phyloP scores from a whole-genome alignment of 495 filamentous ascomycete genomes.

The Hyaloscypha bicolor region DNA sequence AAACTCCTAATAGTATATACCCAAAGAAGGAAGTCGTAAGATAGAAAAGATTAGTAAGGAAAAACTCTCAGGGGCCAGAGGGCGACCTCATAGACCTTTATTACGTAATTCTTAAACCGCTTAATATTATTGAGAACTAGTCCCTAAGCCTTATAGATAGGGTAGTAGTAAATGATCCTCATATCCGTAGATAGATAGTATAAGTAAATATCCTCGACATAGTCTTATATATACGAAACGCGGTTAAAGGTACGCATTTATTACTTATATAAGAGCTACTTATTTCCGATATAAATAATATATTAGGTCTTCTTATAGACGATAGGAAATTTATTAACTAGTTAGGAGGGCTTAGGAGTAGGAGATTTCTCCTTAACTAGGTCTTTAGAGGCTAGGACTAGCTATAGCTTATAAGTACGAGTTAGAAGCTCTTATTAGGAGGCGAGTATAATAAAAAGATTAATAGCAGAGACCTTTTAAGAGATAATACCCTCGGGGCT shows the following conservation, averaged over 20 bases:
- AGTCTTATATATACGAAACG: too few relatives aligned
- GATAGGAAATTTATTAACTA: constrained; percentile 11
- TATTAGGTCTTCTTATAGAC: constrained; percentile 17
- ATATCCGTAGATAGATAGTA: not conserved
- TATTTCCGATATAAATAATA: constrained; percentile 23
- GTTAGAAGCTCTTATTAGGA: too few relatives aligned
- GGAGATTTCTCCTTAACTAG: too few relatives aligned
- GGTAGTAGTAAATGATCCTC: constrained; percentile 23
- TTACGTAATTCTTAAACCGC: constrained; percentile 34
- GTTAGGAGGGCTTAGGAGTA: not conserved
- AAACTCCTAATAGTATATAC: too few relatives aligned
- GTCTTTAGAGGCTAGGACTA: too few relatives aligned
- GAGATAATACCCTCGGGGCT: too few relatives aligned
- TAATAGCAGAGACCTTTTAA: too few relatives aligned
- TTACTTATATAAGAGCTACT: constrained; percentile 4
- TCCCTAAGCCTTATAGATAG: constrained; percentile 25
- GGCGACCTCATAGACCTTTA: constrained; percentile 9
- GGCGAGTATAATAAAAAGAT: too few relatives aligned
- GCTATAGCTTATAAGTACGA: too few relatives aligned
- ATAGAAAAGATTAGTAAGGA: not conserved
- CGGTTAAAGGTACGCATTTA: too few relatives aligned
- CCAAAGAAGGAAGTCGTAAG: not conserved
- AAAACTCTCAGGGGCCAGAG: constrained; percentile 14
- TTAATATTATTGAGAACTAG: constrained; percentile 21
- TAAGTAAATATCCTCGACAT: not conserved